Percentiles rank a stretch among this genome's conserved stretches.
phyloP scores from a whole-genome alignment of 257 asterid genomes.

The Striga asiatica region DNA sequence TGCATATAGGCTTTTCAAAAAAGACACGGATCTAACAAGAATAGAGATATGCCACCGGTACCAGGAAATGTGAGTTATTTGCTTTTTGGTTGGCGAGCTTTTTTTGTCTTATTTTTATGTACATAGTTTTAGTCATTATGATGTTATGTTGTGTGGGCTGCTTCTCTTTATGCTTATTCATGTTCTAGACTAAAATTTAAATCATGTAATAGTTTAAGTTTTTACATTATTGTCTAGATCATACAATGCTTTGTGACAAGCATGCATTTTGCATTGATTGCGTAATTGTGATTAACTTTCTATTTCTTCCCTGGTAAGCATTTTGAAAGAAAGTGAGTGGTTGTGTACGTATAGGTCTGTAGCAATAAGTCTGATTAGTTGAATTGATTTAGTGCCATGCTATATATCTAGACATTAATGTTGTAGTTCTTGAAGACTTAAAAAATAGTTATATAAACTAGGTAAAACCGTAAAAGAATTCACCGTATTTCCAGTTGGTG shows the following conservation, averaged over 20 bases:
- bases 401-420: too few relatives aligned
- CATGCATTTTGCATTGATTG: not conserved
- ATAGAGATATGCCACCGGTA: conserved; percentile 79
- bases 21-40: conserved; percentile 41
- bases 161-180: not conserved
- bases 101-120: not conserved
- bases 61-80: conserved; percentile 52
- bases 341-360: too few relatives aligned
- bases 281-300: not conserved
- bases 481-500: too few relatives aligned
- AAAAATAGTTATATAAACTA: too few relatives aligned
- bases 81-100: not conserved
- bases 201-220: not conserved
- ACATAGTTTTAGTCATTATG: not conserved
- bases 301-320: not conserved
- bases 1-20: conserved; percentile 78
- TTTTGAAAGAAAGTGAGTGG: not conserved
- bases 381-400: too few relatives aligned
- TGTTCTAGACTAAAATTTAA: not conserved
- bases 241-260: not conserved
- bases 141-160: not conserved
- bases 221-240: not conserved
- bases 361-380: too few relatives aligned
- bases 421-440: too few relatives aligned
- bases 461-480: too few relatives aligned